Percentiles rank a stretch among this genome's conserved stretches.
These are phyloP conservation scores for Tritrichomonas foetus DNA, from an alignment of 208 protist genomes.

Conservation along the genomic window DNA sequence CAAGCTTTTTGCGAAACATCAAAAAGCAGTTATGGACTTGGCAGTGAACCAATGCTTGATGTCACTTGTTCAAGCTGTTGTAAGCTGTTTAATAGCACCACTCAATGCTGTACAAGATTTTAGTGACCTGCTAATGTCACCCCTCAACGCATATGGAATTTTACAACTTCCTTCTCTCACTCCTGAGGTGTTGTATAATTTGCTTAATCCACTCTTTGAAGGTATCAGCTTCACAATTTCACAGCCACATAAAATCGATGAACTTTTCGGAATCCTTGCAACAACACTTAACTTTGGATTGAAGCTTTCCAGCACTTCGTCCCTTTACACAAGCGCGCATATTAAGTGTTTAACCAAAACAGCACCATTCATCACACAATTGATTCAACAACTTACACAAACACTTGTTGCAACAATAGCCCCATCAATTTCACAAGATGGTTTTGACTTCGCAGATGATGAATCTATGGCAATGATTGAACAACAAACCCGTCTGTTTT, in stretches of 20 bases:
- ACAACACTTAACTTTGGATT: background rate
- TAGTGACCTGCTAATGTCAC: background rate
- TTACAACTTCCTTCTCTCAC: background rate
- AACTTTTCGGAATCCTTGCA: background rate
- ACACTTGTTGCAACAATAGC: background rate
- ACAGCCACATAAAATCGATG: background rate
- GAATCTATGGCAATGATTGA: background rate
- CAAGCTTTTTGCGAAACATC: background rate
- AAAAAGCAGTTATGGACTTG: background rate
- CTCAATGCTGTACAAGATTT: background rate
- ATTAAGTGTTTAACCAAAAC: background rate
- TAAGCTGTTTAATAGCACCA: background rate
- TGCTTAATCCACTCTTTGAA: background rate
- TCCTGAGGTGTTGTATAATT: background rate
- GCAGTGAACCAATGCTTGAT: background rate
- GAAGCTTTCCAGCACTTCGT: background rate
- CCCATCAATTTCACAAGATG: background rate
- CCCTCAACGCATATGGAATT: background rate
- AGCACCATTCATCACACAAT: background rate
- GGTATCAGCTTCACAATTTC: background rate
- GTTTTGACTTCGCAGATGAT: background rate
- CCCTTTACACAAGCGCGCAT: background rate
- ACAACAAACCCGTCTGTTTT: background rate
- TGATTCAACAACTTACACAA: background rate
- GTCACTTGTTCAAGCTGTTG: background rate